These are phyloP conservation scores for Chrysoporthe deuterocubensis DNA, from an alignment of 2,329 filamentous ascomycete genomes.

Conservation along the genomic window DNA sequence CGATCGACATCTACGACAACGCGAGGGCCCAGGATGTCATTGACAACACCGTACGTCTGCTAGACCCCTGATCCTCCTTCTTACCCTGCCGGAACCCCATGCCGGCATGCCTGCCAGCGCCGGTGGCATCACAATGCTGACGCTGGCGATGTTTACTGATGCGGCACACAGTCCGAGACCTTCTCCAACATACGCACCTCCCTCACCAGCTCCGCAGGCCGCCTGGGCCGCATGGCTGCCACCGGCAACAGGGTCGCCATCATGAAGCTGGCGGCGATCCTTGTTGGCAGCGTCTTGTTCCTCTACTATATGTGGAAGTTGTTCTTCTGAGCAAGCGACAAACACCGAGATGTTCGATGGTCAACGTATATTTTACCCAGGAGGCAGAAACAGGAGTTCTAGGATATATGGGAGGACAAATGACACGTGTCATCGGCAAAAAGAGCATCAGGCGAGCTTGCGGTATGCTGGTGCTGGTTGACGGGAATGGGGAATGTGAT, in stretches of 20 bases:
- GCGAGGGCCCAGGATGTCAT: conserved; percentile 87
- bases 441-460: not conserved
- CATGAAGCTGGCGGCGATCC: conserved; percentile 83
- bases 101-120: no score
- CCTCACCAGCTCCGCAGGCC: conserved; percentile 80
- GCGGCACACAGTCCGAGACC: conserved; percentile 72
- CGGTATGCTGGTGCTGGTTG: not conserved
- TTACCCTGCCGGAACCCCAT: not conserved
- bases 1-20: conserved; percentile 97
- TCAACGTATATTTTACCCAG: not conserved
- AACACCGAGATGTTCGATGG: not conserved
- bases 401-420: not conserved
- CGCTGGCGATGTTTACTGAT: not conserved
- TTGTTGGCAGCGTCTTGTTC: conserved; percentile 72
- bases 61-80: not conserved
- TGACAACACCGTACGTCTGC: conserved; percentile 75
- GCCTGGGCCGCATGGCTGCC: conserved; percentile 87
- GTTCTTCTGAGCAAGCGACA: conserved; percentile 54
- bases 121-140: not conserved
- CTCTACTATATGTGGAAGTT: conserved; percentile 74
- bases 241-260: conserved; percentile 90
- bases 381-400: not conserved
- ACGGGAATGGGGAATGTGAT: not conserved
- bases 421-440: not conserved
- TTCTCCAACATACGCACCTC: conserved; percentile 86